Evolutionary conservation across 2,329 filamentous ascomycete genomes (phyloP).

Genomic region (Penicillium aurantiogriseum): DNA sequence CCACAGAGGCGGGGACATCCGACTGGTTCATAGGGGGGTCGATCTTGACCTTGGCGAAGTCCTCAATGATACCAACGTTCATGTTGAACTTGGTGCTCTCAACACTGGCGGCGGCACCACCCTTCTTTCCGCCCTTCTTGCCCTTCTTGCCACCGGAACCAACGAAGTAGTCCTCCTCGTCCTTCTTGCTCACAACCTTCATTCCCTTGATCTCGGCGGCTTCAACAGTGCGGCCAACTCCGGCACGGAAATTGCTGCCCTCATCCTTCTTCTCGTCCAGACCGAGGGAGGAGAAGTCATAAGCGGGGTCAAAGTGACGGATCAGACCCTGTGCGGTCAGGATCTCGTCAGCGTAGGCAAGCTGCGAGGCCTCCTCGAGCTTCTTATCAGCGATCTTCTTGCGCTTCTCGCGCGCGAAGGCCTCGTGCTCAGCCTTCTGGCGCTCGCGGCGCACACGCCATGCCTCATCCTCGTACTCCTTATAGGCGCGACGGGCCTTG

Average conservation of each 20-base stretch:
- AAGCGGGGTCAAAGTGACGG: conserved; percentile 81
- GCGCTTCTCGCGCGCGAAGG: conserved; percentile 49
- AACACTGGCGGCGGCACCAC: conserved; percentile 47
- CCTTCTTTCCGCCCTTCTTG: conserved; percentile 77
- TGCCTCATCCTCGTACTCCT: conserved; percentile 79
- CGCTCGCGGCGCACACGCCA: conserved; percentile 74
- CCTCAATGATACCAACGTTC: conserved; percentile 87
- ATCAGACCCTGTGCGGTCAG: conserved; percentile 83
- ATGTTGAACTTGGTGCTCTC: conserved; percentile 70
- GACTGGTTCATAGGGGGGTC: conserved; percentile 83
- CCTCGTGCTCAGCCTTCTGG: conserved; percentile 72
- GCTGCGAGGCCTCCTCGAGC: conserved; percentile 58
- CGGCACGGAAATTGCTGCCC: conserved; percentile 72
- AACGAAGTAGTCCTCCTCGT: conserved; percentile 81
- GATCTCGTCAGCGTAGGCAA: conserved; percentile 91
- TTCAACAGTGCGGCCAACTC: conserved; percentile 79
- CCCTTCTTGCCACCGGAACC: conserved; percentile 75
- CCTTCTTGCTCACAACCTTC: conserved; percentile 79
- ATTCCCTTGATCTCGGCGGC: conserved; percentile 81
- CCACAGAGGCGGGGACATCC: conserved; percentile 74
- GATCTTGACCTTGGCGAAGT: conserved; percentile 78
- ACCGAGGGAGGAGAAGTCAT: conserved; percentile 66
- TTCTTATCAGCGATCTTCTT: conserved; percentile 56
- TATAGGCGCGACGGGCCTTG: conserved; percentile 74
- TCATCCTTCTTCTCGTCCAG: conserved; percentile 43